These are phyloP conservation scores for Colletotrichum tropicale DNA, from an alignment of 2,329 filamentous ascomycete species.

Conservation along the genomic window DNA sequence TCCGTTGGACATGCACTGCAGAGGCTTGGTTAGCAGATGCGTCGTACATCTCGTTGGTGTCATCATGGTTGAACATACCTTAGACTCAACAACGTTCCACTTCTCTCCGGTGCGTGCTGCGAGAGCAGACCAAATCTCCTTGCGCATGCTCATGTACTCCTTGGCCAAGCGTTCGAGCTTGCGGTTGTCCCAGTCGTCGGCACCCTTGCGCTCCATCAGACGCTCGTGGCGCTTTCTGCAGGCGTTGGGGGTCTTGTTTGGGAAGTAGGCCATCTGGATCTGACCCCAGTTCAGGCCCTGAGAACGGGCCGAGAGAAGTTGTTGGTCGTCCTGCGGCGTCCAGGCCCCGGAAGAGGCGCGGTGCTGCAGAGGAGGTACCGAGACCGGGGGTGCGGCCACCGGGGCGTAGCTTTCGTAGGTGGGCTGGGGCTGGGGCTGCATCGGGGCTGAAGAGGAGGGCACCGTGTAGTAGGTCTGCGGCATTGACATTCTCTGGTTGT, in stretches of 20 bases:
- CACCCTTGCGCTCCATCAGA: constrained; percentile 75
- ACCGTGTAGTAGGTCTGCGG: constrained; percentile 44
- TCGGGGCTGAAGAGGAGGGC: constrained; percentile 36
- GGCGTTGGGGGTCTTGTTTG: constrained; percentile 78
- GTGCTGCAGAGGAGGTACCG: constrained; percentile 45
- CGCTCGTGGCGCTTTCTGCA: constrained; percentile 90
- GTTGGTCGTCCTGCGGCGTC: constrained; percentile 76
- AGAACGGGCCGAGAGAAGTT: constrained; percentile 72
- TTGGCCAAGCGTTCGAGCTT: constrained; percentile 77
- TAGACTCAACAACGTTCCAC: constrained; percentile 73
- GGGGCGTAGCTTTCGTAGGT: constrained; percentile 45
- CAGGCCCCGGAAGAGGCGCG: constrained; percentile 71
- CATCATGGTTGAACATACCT: constrained; percentile 47
- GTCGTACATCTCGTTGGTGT: background rate
- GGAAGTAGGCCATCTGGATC: constrained; percentile 79
- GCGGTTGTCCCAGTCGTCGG: constrained; percentile 79
- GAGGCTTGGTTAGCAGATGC: constrained; percentile 16
- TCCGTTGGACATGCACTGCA: constrained; percentile 81
- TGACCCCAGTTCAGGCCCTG: constrained; percentile 84
- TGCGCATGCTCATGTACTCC: constrained; percentile 80
- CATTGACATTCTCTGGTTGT: constrained; percentile 44
- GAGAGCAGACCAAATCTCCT: constrained; percentile 81
- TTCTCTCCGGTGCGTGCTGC: constrained; percentile 80
- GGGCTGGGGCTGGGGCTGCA: constrained; percentile 34
- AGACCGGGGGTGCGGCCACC: constrained; percentile 32